These are phyloP conservation scores for Zygosaccharomyces lentus DNA, from an alignment of 805 yeast species.

Conservation along the genomic window DNA sequence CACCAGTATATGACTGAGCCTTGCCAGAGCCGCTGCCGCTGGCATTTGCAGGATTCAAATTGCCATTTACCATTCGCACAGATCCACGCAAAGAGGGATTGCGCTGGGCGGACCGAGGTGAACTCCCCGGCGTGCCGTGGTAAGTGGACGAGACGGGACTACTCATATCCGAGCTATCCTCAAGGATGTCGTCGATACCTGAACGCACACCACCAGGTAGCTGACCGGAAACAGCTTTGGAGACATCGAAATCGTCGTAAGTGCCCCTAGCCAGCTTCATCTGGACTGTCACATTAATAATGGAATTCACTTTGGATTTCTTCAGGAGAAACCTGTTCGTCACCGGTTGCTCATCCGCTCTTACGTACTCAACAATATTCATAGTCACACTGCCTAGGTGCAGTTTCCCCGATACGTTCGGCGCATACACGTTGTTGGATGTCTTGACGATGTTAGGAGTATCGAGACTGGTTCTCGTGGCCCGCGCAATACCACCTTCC, in stretches of 20 bases:
- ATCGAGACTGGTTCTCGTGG: slow-evolving; percentile 12
- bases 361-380: slow-evolving; percentile 67
- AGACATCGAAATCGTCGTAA: slow-evolving; percentile 29
- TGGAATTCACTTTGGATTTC: slow-evolving; percentile 78
- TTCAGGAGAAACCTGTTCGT: slow-evolving; percentile 65
- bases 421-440: slow-evolving; percentile 20
- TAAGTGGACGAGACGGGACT: slow-evolving; percentile 18
- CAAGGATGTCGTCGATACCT: slow-evolving; percentile 20
- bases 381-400: slow-evolving; percentile 63
- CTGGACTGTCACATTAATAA: slow-evolving; percentile 57
- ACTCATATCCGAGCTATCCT: slow-evolving; percentile 18
- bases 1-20: slow-evolving; percentile 6
- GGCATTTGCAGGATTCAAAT: slow-evolving; percentile 1
- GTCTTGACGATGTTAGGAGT: slow-evolving; percentile 3
- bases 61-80: background rate
- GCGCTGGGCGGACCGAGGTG: slow-evolving; percentile 11
- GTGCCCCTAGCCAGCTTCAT: slow-evolving; percentile 42
- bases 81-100: background rate
- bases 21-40: slow-evolving; percentile 8
- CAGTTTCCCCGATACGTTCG: slow-evolving; percentile 36
- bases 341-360: slow-evolving; percentile 43
- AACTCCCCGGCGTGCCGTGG: slow-evolving; percentile 9
- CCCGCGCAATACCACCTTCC: background rate
- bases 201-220: slow-evolving; percentile 22
- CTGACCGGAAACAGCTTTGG: slow-evolving; percentile 23